Evolutionary conservation across 1,139 yeast genomes (phyloP), one percentile per base, ranked within the genome.

Genomic region (Taphrina wiesneri): DNA sequence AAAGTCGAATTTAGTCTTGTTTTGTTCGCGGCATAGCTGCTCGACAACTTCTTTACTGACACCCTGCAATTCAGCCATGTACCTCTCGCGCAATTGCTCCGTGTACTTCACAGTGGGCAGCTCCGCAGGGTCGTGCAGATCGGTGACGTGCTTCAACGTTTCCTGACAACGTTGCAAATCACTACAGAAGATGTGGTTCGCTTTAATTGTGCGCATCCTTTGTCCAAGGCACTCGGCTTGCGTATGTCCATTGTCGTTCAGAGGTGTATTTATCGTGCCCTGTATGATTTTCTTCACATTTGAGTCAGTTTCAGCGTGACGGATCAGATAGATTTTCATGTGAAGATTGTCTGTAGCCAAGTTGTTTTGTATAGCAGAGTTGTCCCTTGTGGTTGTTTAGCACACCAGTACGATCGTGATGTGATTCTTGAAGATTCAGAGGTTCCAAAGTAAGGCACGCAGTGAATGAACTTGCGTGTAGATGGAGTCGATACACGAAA

Each of bases 51-150:
- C 64, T 28, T 60, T 60, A 5, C 51, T 25, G 19, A 60, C 64
- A 28, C 64, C 64, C 28, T 60, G 64, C 21, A 60, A n/a, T 41
- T 60, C 64, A 23, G 64, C 64, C 64, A 60, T 60, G 23, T 60
- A 60, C 19, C 64, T 36, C 26, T 60, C 64, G 19, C 36, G 56
- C 23, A 60, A 21, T 17, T 25, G 51, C 11, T 51, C 28, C 17
- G 64, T 60, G 34, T 60, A 60, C 21, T 21, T 21, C 17, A 51
- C 64, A 13, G 36, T 28, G 11, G 46, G 32, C 25, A 25, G 39
- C 7, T 11, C 36, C 17, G 26, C 23, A 5, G 30, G 21, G 0
- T 36, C 43, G 41, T 53, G 56, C 25, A 23, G 28, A 13, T 39
- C 51, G 28, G 52, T 17, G 17, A 60, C 64, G 43, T 60, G 64